Percentiles rank a stretch among this genome's conserved stretches.
Evolutionary conservation across 495 filamentous ascomycete species (phyloP).

Genomic region (Aspergillus kassunensis): DNA sequence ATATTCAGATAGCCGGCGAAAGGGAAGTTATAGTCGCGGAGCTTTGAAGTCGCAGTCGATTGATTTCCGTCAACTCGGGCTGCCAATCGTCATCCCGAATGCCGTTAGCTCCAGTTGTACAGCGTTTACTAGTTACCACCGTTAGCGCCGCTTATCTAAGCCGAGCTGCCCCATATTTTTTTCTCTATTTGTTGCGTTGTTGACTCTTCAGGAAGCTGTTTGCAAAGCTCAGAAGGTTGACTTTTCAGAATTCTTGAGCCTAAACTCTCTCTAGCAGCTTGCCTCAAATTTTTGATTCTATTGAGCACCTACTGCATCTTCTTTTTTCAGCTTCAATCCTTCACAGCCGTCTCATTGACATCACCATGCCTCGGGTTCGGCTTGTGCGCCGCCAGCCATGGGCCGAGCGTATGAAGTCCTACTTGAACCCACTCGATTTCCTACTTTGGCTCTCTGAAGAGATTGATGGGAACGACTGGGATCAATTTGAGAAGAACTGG

Average conservation of each 20-base stretch:
- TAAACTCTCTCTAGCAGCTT: not conserved
- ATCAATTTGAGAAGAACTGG: constrained; percentile 68
- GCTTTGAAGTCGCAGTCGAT: not conserved
- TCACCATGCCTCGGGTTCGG: constrained; percentile 68
- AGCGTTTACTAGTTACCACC: constrained; percentile 7
- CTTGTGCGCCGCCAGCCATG: constrained; percentile 78
- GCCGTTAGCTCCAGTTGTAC: not conserved
- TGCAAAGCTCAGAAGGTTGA: constrained; percentile 1
- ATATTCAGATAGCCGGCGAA: too few species aligned
- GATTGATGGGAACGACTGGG: constrained; percentile 83
- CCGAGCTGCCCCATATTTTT: constrained; percentile 9
- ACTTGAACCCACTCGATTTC: constrained; percentile 84
- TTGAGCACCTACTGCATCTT: not conserved
- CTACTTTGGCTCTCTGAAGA: constrained; percentile 86
- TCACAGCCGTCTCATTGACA: constrained; percentile 3
- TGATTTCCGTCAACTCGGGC: not conserved
- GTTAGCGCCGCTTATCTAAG: constrained; percentile 23
- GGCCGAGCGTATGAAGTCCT: constrained; percentile 67
- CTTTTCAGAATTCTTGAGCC: not conserved
- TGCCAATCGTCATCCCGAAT: constrained; percentile 18
- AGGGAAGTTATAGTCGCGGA: not conserved
- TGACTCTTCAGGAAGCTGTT: constrained; percentile 12
- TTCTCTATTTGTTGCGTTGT: constrained; percentile 11
- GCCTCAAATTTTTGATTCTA: not conserved
- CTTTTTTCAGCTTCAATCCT: not conserved